These are phyloP conservation scores for Globisporangium solare DNA, from an alignment of 352 stramenopile genomes.

Conservation along the genomic window DNA sequence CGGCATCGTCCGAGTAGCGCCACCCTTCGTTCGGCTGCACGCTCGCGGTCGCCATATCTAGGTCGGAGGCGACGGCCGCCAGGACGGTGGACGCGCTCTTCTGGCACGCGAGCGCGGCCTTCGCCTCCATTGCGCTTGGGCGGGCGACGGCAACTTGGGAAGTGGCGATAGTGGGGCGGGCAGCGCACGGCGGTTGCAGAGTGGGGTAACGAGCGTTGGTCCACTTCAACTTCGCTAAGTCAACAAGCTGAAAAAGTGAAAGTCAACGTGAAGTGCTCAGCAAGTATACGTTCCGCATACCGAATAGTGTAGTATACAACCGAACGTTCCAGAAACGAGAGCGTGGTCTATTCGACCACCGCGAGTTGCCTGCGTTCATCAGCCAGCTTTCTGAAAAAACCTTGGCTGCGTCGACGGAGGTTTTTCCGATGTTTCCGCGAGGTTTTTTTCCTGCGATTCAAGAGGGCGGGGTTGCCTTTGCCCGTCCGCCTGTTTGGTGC, in stretches of 20 bases:
- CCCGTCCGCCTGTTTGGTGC: conserved; percentile 1
- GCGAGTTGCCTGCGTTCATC: not conserved
- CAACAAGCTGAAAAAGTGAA: too few relatives aligned
- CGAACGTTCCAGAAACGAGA: not conserved
- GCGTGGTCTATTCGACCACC: not conserved
- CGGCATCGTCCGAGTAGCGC: not conserved
- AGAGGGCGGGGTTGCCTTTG: not conserved
- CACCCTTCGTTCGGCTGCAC: not conserved
- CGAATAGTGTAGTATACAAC: not conserved
- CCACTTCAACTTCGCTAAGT: too few relatives aligned
- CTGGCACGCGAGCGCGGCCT: too few relatives aligned
- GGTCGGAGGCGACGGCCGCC: too few relatives aligned
- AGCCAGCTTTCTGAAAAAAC: not conserved
- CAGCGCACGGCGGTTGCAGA: too few relatives aligned
- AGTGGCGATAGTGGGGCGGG: too few relatives aligned
- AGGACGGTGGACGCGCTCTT: too few relatives aligned
- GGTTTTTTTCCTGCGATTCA: not conserved
- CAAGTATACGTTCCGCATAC: not conserved
- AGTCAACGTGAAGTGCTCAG: not conserved
- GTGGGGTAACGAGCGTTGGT: too few relatives aligned
- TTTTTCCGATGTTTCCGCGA: not conserved
- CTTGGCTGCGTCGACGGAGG: not conserved
- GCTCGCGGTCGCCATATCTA: too few relatives aligned
- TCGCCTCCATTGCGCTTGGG: too few relatives aligned
- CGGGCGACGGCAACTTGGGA: too few relatives aligned